Percentiles rank a stretch among this genome's conserved stretches.
phyloP scores from a whole-genome alignment of 1,284 basidiomycete genomes.

The Pseudozyma hubeiensis region DNA sequence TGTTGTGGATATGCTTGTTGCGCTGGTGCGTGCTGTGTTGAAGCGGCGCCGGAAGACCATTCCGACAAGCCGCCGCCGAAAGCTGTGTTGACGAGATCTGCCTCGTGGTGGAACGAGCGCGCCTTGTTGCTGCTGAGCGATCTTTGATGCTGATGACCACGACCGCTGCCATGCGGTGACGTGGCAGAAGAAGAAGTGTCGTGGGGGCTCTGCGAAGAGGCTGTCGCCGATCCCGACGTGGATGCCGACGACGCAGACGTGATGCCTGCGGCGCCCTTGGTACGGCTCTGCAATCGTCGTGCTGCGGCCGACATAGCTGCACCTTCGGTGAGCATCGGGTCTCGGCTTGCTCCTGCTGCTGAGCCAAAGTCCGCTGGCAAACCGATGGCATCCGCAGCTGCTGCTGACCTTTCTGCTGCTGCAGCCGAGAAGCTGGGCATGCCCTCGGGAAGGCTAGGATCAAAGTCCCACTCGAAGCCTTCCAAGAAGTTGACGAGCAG shows the following conservation, averaged over 20 bases:
- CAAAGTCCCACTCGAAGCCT: conserved; percentile 64
- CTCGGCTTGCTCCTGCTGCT: conserved; percentile 13
- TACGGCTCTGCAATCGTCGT: conserved; percentile 33
- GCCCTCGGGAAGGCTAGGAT: conserved; percentile 57
- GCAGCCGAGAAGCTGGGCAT: conserved; percentile 63
- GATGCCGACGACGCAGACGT: conserved; percentile 39
- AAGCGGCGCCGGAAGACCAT: conserved; percentile 20
- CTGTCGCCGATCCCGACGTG: conserved; percentile 44
- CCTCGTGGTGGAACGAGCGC: conserved; percentile 37
- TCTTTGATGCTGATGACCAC: conserved; percentile 27
- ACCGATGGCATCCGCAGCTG: conserved; percentile 41
- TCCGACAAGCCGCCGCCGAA: conserved; percentile 41
- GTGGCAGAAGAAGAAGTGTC: conserved; percentile 50
- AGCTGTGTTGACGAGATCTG: conserved; percentile 47
- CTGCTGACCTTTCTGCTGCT: conserved; percentile 42
- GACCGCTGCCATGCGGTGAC: conserved; percentile 39
- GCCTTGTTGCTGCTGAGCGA: conserved; percentile 41
- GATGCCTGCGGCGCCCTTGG: conserved; percentile 18
- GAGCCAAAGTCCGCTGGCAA: conserved; percentile 35
- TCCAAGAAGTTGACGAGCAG: conserved; percentile 59
- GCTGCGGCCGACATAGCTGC: conserved; percentile 33
- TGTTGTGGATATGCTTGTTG: conserved; percentile 26
- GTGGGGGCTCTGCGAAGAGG: conserved; percentile 47
- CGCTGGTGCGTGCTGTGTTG: conserved; percentile 15
- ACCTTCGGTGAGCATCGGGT: conserved; percentile 37